Evolutionary conservation across 805 yeast species (phyloP), one percentile per base, ranked within the genome.

Genomic region (Candida insectorum): DNA sequence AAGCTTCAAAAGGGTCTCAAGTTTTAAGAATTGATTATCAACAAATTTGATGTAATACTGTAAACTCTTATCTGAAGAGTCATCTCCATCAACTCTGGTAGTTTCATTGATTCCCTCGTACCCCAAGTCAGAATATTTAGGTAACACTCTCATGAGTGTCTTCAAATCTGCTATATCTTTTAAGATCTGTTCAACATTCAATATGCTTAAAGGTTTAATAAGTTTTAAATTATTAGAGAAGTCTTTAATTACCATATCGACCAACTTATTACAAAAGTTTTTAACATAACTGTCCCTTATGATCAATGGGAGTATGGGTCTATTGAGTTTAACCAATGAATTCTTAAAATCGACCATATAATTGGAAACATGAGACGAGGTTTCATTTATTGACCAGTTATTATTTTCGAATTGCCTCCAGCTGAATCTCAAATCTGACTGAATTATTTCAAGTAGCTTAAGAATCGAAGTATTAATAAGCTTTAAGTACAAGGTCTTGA

Each of bases 361-460:
- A 31, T 79, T 59, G 27, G 95, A 83, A 43, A 81, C 79, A 42
- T 81, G 91, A 18, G 77, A 78, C 3, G 82, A 85, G n/a, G 70
- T 67, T 18, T 73, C 77, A 41, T 77, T 57, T 23, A 68, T 63
- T 18, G 69, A 65, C 96, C 96, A 88, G 53, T 85, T 82, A 25
- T 51, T 48, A 28, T 79, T 75, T 44, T 80, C 81, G 71, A 93
- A 79, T 48, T 87, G 96, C 44, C 93, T 70, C 95, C 96, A 89
- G 4, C 82, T 73, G 36, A 79, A 73, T 17, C 75, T 77, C 30
- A 81, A 57, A 43, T 85, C 88, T 16, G 60, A 49, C 13, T 76
- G 74, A 14, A 85, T 70, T 44, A 84, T 79, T 16, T 59, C 58
- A 16, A 84, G 65, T 14, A 88, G 56, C 9, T 71, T 53, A 14